Percentiles rank a stretch among this genome's conserved stretches.
phyloP scores from a whole-genome alignment of 2,329 filamentous ascomycete genomes.

The Cladosporium velox region DNA sequence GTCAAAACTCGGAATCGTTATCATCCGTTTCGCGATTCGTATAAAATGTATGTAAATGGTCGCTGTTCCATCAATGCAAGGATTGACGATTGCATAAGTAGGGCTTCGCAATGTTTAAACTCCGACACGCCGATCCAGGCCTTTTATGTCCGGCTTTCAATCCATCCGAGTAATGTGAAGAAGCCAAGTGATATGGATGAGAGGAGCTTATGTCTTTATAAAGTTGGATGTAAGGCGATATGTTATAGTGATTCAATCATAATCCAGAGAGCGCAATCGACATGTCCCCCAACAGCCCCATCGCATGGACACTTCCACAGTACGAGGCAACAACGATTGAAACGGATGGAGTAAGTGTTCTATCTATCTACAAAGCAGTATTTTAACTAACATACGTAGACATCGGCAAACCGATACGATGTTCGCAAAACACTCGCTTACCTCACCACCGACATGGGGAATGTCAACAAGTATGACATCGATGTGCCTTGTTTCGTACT shows the following conservation, averaged over 20 bases:
- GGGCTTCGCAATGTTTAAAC: neutral
- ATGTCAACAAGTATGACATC: neutral
- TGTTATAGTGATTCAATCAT: too few species aligned
- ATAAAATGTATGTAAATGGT: neutral
- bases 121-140: neutral
- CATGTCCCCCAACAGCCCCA: neutral
- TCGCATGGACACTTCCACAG: neutral
- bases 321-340: neutral
- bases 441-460: neutral
- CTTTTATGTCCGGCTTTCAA: neutral
- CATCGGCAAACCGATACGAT: neutral
- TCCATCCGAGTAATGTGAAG: neutral
- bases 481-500: neutral
- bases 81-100: neutral
- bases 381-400: neutral
- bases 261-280: too few species aligned
- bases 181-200: neutral
- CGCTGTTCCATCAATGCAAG: neutral
- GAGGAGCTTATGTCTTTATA: neutral
- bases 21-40: neutral
- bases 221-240: neutral
- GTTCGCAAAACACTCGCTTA: neutral
- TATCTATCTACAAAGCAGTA: neutral
- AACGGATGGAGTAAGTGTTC: neutral
- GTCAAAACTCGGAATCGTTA: neutral